Conservation (phyloP, 768 basidiomycete genomes). For the Boletus subparvulus region DNA sequence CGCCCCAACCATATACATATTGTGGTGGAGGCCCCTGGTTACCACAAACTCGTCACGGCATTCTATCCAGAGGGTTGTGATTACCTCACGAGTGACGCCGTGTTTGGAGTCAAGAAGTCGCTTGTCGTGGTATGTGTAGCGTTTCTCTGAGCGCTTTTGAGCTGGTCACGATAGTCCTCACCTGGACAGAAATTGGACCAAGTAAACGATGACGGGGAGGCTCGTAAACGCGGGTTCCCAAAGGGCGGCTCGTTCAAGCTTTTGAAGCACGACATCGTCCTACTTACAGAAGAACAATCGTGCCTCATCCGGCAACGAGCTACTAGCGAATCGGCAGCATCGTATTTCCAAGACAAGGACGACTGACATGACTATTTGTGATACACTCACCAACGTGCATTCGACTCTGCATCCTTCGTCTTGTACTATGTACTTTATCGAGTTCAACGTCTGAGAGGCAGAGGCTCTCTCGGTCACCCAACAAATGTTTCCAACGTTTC, state of each 20-base stretch:
- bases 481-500: neutral
- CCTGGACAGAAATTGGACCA: constrained; percentile 47
- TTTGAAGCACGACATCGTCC: constrained; percentile 45
- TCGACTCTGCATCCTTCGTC: neutral
- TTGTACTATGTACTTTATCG: neutral
- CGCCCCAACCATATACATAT: constrained; percentile 83
- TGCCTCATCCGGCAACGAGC: constrained; percentile 25
- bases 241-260: constrained; percentile 48
- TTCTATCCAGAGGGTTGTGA: constrained; percentile 65
- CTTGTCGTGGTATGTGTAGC: constrained; percentile 62
- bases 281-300: constrained; percentile 45
- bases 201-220: constrained; percentile 52
- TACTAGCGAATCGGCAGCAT: constrained; percentile 10
- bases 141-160: neutral
- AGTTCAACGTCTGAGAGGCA: no score
- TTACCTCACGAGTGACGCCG: constrained; percentile 67
- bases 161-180: neutral
- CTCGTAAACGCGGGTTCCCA: constrained; percentile 50
- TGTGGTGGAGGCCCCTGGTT: constrained; percentile 68
- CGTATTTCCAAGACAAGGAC: neutral
- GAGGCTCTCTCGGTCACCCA: neutral
- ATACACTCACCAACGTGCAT: neutral
- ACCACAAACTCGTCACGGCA: constrained; percentile 68
- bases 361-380: neutral
- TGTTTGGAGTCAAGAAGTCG: constrained; percentile 81